Evolutionary conservation across 306 rosid species (phyloP).

Genomic region (Cucumis melo): DNA sequence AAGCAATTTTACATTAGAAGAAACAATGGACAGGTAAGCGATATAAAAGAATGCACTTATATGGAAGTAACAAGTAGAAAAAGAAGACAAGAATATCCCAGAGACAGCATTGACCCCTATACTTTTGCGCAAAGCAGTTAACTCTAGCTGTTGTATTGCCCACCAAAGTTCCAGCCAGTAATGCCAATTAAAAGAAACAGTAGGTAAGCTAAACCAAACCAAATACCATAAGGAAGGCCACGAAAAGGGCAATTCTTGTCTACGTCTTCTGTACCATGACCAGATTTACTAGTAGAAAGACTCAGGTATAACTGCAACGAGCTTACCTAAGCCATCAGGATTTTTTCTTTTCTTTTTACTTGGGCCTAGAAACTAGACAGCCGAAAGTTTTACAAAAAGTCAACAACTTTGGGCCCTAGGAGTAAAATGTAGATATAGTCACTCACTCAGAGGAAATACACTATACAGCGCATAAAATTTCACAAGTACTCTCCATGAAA

Average conservation of each 20-base stretch:
- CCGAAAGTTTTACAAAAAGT: background rate
- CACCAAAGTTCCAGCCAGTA: background rate
- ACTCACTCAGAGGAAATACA: background rate
- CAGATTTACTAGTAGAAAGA: background rate
- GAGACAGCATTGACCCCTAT: background rate
- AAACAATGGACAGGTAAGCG: slow-evolving; percentile 8
- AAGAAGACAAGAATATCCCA: background rate
- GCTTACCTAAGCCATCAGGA: background rate
- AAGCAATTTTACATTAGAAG: slow-evolving; percentile 22
- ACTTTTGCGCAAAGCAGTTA: background rate
- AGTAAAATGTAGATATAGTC: background rate
- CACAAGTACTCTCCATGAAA: background rate
- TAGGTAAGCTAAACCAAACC: background rate
- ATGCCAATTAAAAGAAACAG: background rate
- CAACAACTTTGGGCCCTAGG: background rate
- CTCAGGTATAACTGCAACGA: background rate
- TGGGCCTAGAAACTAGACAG: background rate
- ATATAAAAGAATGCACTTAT: background rate
- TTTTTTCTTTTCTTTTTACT: background rate
- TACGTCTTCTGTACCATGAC: background rate
- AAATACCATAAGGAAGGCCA: background rate
- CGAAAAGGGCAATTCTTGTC: background rate
- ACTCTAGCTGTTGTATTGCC: background rate
- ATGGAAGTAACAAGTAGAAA: background rate
- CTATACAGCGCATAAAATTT: background rate